Base-by-base conservation (phyloP, 2,329 filamentous ascomycete genomes). In the Bipolaris sorokiniana region DNA sequence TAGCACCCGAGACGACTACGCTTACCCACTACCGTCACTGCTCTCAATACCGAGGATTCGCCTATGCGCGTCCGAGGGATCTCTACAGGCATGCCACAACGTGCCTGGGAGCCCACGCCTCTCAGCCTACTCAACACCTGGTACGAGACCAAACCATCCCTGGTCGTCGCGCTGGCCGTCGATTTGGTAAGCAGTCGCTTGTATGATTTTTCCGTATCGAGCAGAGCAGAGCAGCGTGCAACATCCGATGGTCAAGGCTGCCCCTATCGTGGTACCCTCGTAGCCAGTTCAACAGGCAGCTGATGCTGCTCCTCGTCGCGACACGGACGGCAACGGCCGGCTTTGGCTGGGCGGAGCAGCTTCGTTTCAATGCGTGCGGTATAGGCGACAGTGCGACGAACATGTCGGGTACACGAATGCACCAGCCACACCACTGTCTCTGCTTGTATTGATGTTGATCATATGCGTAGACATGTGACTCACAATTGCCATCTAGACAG, bases 21-120 rank as follows among this genome's bases (percentile, higher is more conserved):
- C 48, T 47, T 44, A 36, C 48, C 56, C 47, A 48, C 47, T 13
- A 33, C 34, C 34, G 18, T 10, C 16, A 51, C 59, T 49, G 40
- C 61, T 59, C 51, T 63, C 63, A 68, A 67, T 65, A 66, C 56
- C 61, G 57, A 57, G 54, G 61, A 63, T 64, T 56, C 45, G 61
- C 52, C 38, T 63, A 54, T 40, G 18, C 26, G 46, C 51, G 38
- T 46, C 51, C 37, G 36, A 51, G 36, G 49, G 53, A 51, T 58
- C 54, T 46, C 42, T 54, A 56, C 63, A 61, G 52, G 41, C 59
- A 58, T 63, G 26, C 49, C 16, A 11, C 38, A 36, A 36, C 37
- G 38, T 40, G 33, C 36, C 44, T 54, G 54, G 44, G 54, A 46
- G 51, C 51, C 60, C 26, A 41, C 46, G 41, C 46, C 44, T 15